A percentile compares a stretch with the other conserved stretches of the same genome.
Conservation (phyloP, 2,329 filamentous ascomycete species). For the Clonostachys byssicola region DNA sequence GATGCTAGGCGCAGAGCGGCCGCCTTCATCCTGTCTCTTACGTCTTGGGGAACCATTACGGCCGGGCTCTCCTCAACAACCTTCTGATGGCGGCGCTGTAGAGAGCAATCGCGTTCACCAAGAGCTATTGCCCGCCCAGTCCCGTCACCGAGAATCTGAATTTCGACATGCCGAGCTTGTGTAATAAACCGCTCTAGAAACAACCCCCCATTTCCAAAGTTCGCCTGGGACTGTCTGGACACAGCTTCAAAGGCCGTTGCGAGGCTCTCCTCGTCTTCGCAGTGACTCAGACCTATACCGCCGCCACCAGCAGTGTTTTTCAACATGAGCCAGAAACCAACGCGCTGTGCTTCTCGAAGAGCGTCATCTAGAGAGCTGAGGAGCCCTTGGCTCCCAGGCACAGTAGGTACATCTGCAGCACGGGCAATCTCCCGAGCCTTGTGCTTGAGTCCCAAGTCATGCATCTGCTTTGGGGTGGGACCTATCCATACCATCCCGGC, state of each 20-base stretch:
- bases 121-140: constrained; percentile 29
- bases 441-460: constrained; percentile 30
- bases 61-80: constrained; percentile 43
- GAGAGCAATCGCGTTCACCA: constrained; percentile 44
- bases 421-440: constrained; percentile 24
- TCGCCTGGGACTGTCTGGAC: constrained; percentile 28
- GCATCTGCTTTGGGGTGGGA: constrained; percentile 41
- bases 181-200: constrained; percentile 38
- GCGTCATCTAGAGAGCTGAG: constrained; percentile 20
- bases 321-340: constrained; percentile 36
- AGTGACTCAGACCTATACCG: constrained; percentile 35
- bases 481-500: constrained; percentile 57
- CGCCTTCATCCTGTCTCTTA: constrained; percentile 24
- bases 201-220: constrained; percentile 32
- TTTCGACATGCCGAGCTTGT: constrained; percentile 38
- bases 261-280: constrained; percentile 20
- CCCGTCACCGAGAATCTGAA: constrained; percentile 44
- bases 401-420: constrained; percentile 19
- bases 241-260: constrained; percentile 25
- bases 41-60: constrained; percentile 18
- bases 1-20: constrained; percentile 28
- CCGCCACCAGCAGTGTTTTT: constrained; percentile 44
- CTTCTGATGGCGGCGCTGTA: constrained; percentile 47
- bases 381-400: constrained; percentile 23
- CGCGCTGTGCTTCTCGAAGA: constrained; percentile 12